Conservation (phyloP, 306 rosid species). For the Vigna unguiculata region DNA sequence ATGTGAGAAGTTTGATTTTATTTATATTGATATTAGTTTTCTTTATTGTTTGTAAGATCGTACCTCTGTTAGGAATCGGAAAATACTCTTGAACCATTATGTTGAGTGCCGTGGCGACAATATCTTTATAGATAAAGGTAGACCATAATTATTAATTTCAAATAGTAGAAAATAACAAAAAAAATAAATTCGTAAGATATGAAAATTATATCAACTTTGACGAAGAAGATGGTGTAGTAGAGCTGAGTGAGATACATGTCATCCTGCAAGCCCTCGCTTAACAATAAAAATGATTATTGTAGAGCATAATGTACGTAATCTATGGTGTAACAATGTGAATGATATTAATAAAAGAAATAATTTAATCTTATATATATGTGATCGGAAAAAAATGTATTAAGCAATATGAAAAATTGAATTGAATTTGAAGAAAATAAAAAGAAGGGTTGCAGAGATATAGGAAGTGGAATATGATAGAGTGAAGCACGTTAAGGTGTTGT, state of each 20-base stretch:
- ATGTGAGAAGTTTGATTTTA: no score
- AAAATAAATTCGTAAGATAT: background rate
- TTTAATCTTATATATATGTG: no score
- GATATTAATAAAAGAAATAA: no score
- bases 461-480: conserved; percentile 42
- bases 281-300: background rate
- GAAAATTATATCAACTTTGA: background rate
- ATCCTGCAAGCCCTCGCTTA: background rate
- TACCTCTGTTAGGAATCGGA: no score
- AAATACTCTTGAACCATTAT: background rate
- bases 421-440: background rate
- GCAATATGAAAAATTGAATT: no score
- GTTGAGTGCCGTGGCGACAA: background rate
- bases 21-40: no score
- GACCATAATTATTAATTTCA: background rate
- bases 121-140: background rate
- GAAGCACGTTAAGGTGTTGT: conserved; percentile 36
- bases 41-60: no score
- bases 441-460: conserved; percentile 44
- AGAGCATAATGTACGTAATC: background rate
- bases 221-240: background rate
- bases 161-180: background rate
- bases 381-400: no score
- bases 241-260: conserved; percentile 24
- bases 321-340: background rate